Percentiles rank a stretch among this genome's conserved stretches.
phyloP scores from a whole-genome alignment of 148 eudicot genomes.

The Fagopyrum homotropicum region DNA sequence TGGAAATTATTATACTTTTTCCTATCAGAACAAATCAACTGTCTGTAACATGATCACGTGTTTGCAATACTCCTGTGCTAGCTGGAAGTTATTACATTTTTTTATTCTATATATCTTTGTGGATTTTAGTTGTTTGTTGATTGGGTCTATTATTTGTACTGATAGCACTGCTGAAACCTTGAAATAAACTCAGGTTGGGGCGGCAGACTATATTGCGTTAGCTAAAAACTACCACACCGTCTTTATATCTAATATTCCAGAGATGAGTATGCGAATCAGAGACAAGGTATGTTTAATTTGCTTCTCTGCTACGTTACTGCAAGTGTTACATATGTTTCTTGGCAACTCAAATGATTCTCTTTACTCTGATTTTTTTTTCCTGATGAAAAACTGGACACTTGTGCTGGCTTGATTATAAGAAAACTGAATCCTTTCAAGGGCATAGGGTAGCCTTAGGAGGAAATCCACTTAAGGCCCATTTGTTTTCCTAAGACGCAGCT shows the following conservation, averaged over 20 bases:
- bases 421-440: not conserved
- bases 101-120: not conserved
- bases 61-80: not conserved
- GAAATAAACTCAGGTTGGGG: constrained; percentile 55
- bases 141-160: not conserved
- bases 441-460: too few relatives aligned
- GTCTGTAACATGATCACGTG: not conserved
- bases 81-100: not conserved
- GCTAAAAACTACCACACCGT: constrained; percentile 87
- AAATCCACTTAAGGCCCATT: too few relatives aligned
- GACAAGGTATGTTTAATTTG: constrained; percentile 53
- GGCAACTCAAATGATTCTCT: not conserved
- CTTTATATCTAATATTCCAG: constrained; percentile 71
- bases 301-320: not conserved
- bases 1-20: not conserved
- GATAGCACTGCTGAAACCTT: not conserved
- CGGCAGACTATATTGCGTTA: constrained; percentile 91
- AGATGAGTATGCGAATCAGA: constrained; percentile 92
- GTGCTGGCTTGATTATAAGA: not conserved
- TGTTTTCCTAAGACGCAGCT: too few relatives aligned
- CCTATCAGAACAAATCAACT: not conserved
- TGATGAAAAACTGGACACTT: not conserved
- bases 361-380: not conserved
- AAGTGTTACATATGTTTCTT: not conserved
- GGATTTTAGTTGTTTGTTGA: not conserved